A percentile compares a stretch with the other conserved stretches of the same genome.
These are phyloP conservation scores for Candida sp. DNA, from an alignment of 1,139 yeast genomes.

Conservation along the genomic window DNA sequence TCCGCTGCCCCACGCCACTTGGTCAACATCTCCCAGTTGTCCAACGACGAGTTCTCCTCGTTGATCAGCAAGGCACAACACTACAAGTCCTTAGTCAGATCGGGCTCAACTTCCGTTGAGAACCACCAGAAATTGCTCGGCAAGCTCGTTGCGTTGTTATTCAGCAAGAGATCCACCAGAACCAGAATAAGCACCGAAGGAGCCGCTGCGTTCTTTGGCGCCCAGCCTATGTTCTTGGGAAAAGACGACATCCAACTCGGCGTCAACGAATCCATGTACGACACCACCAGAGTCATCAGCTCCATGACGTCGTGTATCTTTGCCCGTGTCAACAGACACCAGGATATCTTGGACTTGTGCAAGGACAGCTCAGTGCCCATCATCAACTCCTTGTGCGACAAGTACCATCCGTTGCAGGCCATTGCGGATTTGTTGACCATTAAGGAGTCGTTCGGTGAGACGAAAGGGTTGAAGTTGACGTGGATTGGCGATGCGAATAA, in stretches of 20 bases:
- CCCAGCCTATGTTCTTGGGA: constrained; percentile 95
- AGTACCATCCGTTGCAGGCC: constrained; percentile 94
- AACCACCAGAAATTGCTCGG: constrained; percentile 70
- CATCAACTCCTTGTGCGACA: constrained; percentile 92
- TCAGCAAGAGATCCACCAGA: constrained; percentile 92
- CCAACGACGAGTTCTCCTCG: constrained; percentile 67
- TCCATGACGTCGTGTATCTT: constrained; percentile 96
- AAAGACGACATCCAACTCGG: constrained; percentile 97
- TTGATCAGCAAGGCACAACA: constrained; percentile 71
- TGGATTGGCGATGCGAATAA: constrained; percentile 99
- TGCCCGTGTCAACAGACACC: constrained; percentile 91
- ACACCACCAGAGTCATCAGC: constrained; percentile 85
- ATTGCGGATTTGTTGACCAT: constrained; percentile 90
- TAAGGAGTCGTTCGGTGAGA: constrained; percentile 67
- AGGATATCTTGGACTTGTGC: constrained; percentile 79
- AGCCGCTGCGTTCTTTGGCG: constrained; percentile 93
- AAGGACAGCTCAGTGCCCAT: constrained; percentile 85
- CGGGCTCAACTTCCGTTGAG: constrained; percentile 40
- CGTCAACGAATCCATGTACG: constrained; percentile 88
- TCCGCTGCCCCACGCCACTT: constrained; percentile 63
- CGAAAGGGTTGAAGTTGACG: constrained; percentile 72
- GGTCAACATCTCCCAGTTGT: constrained; percentile 76
- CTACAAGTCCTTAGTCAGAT: constrained; percentile 61
- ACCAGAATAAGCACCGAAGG: constrained; percentile 96
- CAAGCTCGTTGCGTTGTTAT: constrained; percentile 80